These are phyloP conservation scores for Magnolia sinica DNA, from an alignment of 164 flowering plant genomes.

Conservation along the genomic window DNA sequence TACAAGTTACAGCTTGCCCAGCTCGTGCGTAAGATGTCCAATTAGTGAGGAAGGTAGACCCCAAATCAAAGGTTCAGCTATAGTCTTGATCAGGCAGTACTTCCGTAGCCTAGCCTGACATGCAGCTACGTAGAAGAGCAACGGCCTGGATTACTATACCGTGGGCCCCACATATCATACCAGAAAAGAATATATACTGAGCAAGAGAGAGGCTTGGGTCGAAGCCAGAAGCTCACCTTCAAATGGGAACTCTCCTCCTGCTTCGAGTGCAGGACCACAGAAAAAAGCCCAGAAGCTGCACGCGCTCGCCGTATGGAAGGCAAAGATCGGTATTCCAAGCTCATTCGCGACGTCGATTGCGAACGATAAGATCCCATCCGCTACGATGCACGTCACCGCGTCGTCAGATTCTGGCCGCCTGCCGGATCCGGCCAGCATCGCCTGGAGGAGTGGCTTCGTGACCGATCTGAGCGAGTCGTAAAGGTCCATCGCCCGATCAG, in stretches of 20 bases:
- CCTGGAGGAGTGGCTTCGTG: constrained; percentile 17
- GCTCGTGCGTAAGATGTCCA: too few species aligned
- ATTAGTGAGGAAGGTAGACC: too few species aligned
- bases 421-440: constrained; percentile 10
- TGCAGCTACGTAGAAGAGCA: too few species aligned
- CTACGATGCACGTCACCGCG: constrained; percentile 29
- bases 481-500: constrained; percentile 13
- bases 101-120: too few species aligned
- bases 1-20: too few species aligned
- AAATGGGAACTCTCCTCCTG: constrained; percentile 36
- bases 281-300: constrained; percentile 29
- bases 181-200: too few species aligned
- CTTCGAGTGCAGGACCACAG: constrained; percentile 26
- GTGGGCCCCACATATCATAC: too few species aligned
- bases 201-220: too few species aligned
- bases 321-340: constrained; percentile 23
- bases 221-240: constrained; percentile 17
- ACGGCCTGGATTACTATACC: too few species aligned
- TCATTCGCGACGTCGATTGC: constrained; percentile 25
- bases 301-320: constrained; percentile 29
- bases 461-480: constrained; percentile 11
- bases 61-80: too few species aligned
- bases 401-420: not conserved
- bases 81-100: too few species aligned
- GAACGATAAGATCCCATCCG: constrained; percentile 29